Evolutionary conservation across 2,329 filamentous ascomycete species (phyloP), one percentile per base, ranked within the genome.

Genomic region (Coniochaeta sp.): DNA sequence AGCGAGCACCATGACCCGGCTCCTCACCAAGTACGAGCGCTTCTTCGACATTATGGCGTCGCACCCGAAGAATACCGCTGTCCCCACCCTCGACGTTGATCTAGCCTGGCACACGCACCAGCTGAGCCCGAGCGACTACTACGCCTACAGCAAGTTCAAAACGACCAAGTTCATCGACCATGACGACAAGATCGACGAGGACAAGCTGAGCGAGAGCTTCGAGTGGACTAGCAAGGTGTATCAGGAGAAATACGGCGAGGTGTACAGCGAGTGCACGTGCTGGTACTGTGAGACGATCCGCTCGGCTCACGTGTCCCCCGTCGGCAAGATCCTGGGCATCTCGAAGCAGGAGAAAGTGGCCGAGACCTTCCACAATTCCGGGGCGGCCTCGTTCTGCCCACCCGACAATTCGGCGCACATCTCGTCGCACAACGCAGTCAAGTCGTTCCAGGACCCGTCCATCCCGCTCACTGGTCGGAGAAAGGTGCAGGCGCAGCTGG

Each of bases 91-190:
- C 0, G 87, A 91, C 56, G 75, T 91, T 5, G 87, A 91, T 61
- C 71, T 91, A 0, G 86, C 80, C 0, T 91, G 87, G 86, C 89
- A 95, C 63, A 92, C 87, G 0, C 87, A 92, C 60, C 86, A 92
- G 63, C 78, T 92, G 3, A 78, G 71, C 8, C 85, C 88, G 0
- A 60, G 63, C 2, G 61, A 70, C 3, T 94, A 94, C 67, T 85
- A 81, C 59, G 53, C 63, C 3, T 85, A 79, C 62, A 85, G 79
- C 1, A 62, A 75, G 1, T 51, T 48, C 0, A 64, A 65, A 18
- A 76, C 75, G 0, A 54, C 53, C 1, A 80, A 76, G 48, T 89
- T 90, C 61, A 78, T 92, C 58, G 83, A 91, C 62, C 89, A 95
- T 61, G 86, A 94, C 65, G 90, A 95, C 72, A 92, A 92, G 67